These are phyloP conservation scores for Terana coerulea DNA, from an alignment of 768 basidiomycete species.

Conservation along the genomic window DNA sequence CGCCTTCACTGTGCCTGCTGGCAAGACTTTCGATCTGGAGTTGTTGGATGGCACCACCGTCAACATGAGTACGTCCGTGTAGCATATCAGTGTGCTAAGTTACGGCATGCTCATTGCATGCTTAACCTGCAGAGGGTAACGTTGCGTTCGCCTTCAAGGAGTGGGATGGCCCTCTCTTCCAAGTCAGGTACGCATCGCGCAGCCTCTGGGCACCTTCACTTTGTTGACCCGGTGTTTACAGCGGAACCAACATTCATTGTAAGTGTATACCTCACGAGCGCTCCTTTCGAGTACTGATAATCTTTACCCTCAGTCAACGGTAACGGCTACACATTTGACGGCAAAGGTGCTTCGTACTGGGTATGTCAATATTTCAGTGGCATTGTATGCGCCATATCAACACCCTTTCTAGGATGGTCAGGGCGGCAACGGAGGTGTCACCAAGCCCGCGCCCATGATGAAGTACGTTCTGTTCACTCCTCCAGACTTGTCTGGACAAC, in stretches of 20 bases:
- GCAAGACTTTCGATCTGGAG: conserved; percentile 43
- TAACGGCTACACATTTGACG: conserved; percentile 37
- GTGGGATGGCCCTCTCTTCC: conserved; percentile 55
- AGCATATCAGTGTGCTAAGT: too few species aligned
- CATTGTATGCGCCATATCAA: background rate
- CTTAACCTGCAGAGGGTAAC: conserved; percentile 44
- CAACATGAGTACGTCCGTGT: conserved; percentile 43
- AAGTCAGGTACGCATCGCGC: conserved; percentile 36
- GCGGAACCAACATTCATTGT: conserved; percentile 49
- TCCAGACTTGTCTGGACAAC: too few species aligned
- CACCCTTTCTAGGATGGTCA: conserved; percentile 23
- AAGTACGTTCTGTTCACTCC: conserved; percentile 23
- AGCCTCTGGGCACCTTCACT: background rate
- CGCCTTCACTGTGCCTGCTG: conserved; percentile 53
- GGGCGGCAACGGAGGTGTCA: conserved; percentile 28
- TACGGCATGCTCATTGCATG: background rate
- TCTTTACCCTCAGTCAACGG: conserved; percentile 31
- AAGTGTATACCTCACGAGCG: conserved; percentile 12
- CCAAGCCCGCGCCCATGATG: conserved; percentile 38
- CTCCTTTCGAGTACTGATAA: background rate
- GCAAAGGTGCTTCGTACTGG: conserved; percentile 43
- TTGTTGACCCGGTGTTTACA: conserved; percentile 16
- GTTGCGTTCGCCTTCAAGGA: conserved; percentile 48
- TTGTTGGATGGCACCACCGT: conserved; percentile 50
- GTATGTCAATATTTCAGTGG: conserved; percentile 17